phyloP scores from a whole-genome alignment of 208 protist genomes.

The Histomonas meleagridis region DNA sequence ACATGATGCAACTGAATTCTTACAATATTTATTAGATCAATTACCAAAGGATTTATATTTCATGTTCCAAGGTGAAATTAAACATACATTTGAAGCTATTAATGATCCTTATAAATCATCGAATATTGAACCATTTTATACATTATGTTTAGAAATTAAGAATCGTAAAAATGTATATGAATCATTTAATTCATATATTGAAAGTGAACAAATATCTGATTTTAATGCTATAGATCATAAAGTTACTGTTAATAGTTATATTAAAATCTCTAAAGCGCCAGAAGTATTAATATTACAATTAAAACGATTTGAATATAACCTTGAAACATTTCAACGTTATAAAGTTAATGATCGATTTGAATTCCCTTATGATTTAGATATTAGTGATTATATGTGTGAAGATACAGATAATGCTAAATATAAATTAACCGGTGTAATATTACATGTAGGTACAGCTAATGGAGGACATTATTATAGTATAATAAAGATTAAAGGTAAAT shows the following conservation, averaged over 20 bases:
- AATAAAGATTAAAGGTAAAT: not conserved
- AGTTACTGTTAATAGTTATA: not conserved
- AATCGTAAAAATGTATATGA: not conserved
- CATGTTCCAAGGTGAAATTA: not conserved
- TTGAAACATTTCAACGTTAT: not conserved
- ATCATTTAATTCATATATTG: not conserved
- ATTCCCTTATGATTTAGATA: not conserved
- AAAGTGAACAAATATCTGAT: no score
- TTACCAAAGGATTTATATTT: not conserved
- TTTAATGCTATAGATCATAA: no score
- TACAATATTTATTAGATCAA: not conserved
- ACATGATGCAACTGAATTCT: not conserved
- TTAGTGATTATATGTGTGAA: no score
- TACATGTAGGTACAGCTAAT: not conserved
- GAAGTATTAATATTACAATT: not conserved
- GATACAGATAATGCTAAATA: not conserved
- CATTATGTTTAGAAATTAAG: not conserved
- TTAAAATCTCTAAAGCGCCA: not conserved
- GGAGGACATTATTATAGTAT: not conserved
- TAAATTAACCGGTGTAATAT: not conserved
- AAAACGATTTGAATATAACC: not conserved
- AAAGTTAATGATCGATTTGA: not conserved
- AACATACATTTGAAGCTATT: not conserved
- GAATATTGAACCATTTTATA: not conserved
- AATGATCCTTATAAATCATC: not conserved